Evolutionary conservation across 306 rosid species (phyloP), one percentile per base, ranked within the genome.

Genomic region (Dicorynia guianensis): DNA sequence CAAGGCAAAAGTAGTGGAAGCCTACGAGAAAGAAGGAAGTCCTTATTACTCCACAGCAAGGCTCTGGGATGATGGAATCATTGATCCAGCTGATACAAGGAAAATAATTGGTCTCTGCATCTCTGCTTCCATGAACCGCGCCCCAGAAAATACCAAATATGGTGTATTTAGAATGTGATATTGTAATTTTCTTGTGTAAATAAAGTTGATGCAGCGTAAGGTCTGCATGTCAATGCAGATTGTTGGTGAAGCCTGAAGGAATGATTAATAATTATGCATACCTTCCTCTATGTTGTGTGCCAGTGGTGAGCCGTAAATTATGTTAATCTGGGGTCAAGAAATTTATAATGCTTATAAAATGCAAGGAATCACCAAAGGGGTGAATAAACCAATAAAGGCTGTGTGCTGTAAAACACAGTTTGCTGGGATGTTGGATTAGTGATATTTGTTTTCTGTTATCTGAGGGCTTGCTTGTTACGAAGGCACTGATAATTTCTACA

Each of bases 31-130:
- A 74, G 97, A 95, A 80, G 98, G 96, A 72, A 90, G 88, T 63
- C 92, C 97, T 19, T 95, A 92, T 61, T 95, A 89, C 88, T 92
- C 98, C 60, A 92, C 97, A 13, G 97, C 97, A 6, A 87, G 97
- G 91, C 89, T 95, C 10, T 89, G 97, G 97, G 98, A 95, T 43
- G 98, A 92, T 78, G 97, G 97, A 75, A 80, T 95, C 65, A 88
- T 92, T 74, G 98, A 95, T 85, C 98, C 98, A 49, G 98, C 98
- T 1, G 98, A 95, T 81, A 90, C 96, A 38, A 87, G 97, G 85
- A 95, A 76, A 81, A 58, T 92, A 11, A 82, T 95, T 18, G 97
- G 97, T 38, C 86, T 95, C 52, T 86, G 84, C 79, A 60, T 95
- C 65, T 95, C 98, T 34, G 93, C 97, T 33, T 92, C 95, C 61